Evolutionary conservation across 345 rosid genomes (phyloP), one percentile per base, ranked within the genome.

Genomic region (Reutealis trisperma): DNA sequence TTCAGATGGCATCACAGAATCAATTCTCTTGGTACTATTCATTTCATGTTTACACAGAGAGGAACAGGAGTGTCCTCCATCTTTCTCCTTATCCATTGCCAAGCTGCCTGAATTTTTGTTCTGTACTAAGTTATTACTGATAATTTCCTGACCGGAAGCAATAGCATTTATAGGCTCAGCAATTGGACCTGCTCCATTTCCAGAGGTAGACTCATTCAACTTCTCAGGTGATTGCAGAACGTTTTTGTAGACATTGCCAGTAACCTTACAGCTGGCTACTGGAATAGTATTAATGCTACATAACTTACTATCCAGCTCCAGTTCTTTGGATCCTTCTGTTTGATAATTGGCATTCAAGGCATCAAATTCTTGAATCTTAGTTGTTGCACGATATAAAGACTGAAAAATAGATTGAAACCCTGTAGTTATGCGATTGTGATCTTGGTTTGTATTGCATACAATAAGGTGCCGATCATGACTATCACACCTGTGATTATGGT

Each of bases 361-460:
- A 44, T 22, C 54, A n/a, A 68, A 75, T 41, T 77, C 90, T 72
- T 75, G 85, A 79, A 69, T 71, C 81, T 67, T 66, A 55, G 64
- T 82, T 82, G 77, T 89, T 5, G 86, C 89, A 80, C 88, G 81
- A 76, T 91, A 93, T 54, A 93, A 80, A 10, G 97, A 90, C 76
- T 78, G 90, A 77, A 95, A 95, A 79, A 92, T 77, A 58, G 98
- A 92, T 61, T 89, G 89, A 81, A 95, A 95, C 14, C 98, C 97
- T 15, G 75, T 73, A 81, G 80, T 82, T 77, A 76, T 81, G 78
- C 83, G 61, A 15, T 63, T 76, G 42, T 66, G 65, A 54, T 71
- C 82, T 32, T 55, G 84, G 75, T 77, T 83, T 63, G 45, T 79
- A 1, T 76, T 57, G 74, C 72, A 55, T 54, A 78, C 7, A 13